Conservation (phyloP, 371 early-diverging fungal genomes). For the Funneliformis caledonium region DNA sequence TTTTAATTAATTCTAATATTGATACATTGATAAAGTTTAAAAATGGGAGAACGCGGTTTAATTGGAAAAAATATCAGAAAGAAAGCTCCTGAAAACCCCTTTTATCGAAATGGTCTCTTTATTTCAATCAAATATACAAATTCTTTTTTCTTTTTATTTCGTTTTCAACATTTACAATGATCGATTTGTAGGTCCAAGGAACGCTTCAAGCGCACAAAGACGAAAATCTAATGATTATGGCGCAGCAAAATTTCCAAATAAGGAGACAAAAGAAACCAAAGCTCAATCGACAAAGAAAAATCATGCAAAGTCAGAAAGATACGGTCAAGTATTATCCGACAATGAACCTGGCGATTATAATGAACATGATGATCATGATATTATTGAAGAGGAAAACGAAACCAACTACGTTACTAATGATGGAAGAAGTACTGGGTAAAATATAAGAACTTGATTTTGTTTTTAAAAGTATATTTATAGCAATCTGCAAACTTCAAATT, state of each 20-base stretch:
- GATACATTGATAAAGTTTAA: background rate
- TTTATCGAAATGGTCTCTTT: conserved; percentile 4
- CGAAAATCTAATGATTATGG: background rate
- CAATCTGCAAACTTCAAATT: no score
- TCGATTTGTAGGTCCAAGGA: background rate
- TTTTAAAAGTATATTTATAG: background rate
- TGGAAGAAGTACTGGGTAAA: background rate
- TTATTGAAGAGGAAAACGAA: background rate
- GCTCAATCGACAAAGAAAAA: background rate
- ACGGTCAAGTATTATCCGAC: background rate
- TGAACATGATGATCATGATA: background rate
- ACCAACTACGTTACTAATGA: background rate
- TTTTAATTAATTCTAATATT: background rate
- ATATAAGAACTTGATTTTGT: background rate
- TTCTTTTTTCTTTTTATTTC: background rate
- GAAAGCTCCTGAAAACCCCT: background rate
- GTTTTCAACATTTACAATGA: background rate
- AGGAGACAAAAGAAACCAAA: background rate
- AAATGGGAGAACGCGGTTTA: background rate
- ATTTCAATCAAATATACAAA: background rate
- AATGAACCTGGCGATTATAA: background rate
- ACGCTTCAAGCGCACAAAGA: background rate
- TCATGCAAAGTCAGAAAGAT: no score
- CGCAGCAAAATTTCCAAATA: background rate
- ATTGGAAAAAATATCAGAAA: background rate